These are phyloP conservation scores for Candida maesae DNA, from an alignment of 805 yeast genomes.

Conservation along the genomic window DNA sequence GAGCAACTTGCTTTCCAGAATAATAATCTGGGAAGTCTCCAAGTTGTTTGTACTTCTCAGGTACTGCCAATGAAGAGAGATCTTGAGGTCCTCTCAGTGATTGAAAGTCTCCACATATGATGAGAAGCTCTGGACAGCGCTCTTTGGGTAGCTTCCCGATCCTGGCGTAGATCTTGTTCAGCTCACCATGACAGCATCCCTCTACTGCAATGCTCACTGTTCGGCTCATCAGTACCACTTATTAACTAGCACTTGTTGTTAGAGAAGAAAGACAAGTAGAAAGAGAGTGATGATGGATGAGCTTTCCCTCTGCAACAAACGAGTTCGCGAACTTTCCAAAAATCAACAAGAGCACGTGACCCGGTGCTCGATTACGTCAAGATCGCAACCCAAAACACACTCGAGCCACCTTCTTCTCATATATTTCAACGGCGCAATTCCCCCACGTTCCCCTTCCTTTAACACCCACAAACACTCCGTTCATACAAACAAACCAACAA, in stretches of 20 bases:
- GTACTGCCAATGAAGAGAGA: constrained; percentile 68
- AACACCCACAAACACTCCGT: not conserved
- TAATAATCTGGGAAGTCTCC: constrained; percentile 84
- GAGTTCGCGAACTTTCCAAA: no score
- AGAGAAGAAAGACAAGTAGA: no score
- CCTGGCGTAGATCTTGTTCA: constrained; percentile 51
- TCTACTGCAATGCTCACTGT: constrained; percentile 57
- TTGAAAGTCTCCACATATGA: constrained; percentile 92
- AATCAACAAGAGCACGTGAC: no score
- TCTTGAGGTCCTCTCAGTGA: constrained; percentile 65
- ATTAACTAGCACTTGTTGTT: no score
- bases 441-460: no score
- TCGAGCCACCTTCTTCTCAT: not conserved
- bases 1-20: constrained; percentile 56
- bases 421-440: no score
- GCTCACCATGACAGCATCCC: constrained; percentile 89
- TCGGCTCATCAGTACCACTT: not conserved
- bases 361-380: not conserved
- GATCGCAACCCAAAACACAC: not conserved
- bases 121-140: constrained; percentile 48
- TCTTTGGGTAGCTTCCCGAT: constrained; percentile 23
- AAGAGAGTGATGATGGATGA: no score
- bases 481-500: not conserved
- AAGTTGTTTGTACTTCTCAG: constrained; percentile 64
- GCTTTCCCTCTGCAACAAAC: no score